Evolutionary conservation across 257 asterid genomes (phyloP).

Genomic region (Solanum dulcamara): DNA sequence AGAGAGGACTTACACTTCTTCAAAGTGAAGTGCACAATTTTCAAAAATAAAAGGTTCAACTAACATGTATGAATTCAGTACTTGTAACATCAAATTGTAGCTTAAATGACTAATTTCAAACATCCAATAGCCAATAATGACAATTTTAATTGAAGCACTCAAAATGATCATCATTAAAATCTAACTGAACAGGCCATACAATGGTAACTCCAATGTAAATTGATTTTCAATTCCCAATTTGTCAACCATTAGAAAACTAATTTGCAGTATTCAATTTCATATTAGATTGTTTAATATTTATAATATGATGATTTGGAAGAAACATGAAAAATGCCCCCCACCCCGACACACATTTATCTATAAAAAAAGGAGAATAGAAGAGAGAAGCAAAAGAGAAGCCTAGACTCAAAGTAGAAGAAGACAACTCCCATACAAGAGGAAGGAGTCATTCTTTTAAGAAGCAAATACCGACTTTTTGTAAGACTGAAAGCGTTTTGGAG

Average conservation of each 20-base stretch:
- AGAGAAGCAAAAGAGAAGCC: not conserved
- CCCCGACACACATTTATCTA: not conserved
- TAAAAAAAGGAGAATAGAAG: not conserved
- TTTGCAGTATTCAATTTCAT: not conserved
- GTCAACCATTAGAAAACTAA: not conserved
- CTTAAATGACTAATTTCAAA: not conserved
- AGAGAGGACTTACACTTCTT: not conserved
- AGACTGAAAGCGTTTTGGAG: constrained; percentile 56
- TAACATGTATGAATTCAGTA: not conserved
- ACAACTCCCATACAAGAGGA: not conserved
- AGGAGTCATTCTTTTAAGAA: not conserved
- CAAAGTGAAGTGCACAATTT: not conserved
- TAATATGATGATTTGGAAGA: not conserved
- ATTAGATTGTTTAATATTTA: not conserved
- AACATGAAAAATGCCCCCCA: not conserved
- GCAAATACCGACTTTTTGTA: constrained; percentile 55
- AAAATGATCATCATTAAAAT: not conserved
- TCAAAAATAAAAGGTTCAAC: not conserved
- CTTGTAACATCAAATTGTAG: not conserved
- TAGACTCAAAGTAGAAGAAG: not conserved
- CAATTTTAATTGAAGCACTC: not conserved
- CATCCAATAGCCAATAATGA: not conserved
- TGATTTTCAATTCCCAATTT: not conserved
- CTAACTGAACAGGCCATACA: not conserved
- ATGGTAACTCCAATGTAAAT: not conserved